A percentile compares a stretch with the other conserved stretches of the same genome.
Conservation (phyloP, 2,329 filamentous ascomycete genomes). For the Capronia americana region DNA sequence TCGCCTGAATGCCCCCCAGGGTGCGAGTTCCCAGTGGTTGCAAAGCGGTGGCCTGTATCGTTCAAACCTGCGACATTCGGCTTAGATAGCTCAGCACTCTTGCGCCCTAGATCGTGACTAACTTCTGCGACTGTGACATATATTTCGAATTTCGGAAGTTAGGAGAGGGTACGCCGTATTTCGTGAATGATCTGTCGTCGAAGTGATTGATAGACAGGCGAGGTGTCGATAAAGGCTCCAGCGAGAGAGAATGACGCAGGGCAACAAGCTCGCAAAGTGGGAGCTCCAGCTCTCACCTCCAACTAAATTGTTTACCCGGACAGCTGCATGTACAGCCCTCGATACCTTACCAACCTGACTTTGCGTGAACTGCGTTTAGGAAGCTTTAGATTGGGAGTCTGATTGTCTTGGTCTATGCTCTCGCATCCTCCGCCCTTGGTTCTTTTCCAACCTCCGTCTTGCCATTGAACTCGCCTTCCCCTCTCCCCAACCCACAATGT, state of each 20-base stretch:
- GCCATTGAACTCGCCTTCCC: not conserved
- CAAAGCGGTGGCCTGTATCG: too few species aligned
- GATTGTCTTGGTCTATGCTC: not conserved
- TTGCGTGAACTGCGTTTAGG: not conserved
- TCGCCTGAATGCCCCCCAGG: too few species aligned
- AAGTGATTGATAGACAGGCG: not conserved
- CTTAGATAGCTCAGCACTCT: too few species aligned
- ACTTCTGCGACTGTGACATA: too few species aligned
- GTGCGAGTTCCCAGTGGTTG: too few species aligned
- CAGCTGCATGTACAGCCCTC: not conserved
- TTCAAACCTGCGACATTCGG: too few species aligned
- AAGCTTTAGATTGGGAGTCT: not conserved
- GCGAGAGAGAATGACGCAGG: not conserved
- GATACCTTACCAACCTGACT: not conserved
- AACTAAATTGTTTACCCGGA: conserved; percentile 22
- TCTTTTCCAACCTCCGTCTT: not conserved
- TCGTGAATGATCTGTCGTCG: not conserved
- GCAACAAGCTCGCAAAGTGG: not conserved
- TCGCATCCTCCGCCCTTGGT: not conserved
- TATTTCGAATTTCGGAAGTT: not conserved
- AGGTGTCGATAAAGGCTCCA: not conserved
- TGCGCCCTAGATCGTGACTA: too few species aligned
- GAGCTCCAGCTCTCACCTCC: conserved; percentile 14
- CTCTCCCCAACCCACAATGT: conserved; percentile 20
- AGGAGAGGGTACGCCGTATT: not conserved